A percentile compares a stretch with the other conserved stretches of the same genome.
These are phyloP conservation scores for Rhodotorula sp. DNA, from an alignment of 1,284 basidiomycete species.

Conservation along the genomic window DNA sequence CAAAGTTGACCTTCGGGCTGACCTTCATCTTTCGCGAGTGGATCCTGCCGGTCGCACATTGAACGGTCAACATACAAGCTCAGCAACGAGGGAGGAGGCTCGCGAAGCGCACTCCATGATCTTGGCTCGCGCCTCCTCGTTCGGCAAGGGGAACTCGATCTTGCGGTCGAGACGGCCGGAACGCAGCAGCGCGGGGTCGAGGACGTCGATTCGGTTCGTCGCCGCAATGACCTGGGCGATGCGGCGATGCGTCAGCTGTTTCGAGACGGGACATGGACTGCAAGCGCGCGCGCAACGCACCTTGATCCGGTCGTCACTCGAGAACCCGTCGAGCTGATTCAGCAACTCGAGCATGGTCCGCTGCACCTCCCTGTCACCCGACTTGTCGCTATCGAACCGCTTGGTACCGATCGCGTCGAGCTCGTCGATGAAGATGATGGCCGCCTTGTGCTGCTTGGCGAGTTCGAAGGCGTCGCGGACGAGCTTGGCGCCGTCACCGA, in stretches of 20 bases:
- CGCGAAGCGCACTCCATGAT: slow-evolving; percentile 58
- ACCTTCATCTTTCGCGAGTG: slow-evolving; percentile 91
- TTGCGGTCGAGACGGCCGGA: slow-evolving; percentile 74
- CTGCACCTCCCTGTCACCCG: slow-evolving; percentile 97
- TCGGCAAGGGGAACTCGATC: slow-evolving; percentile 77
- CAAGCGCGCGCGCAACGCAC: slow-evolving; percentile 52
- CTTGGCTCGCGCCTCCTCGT: slow-evolving; percentile 67
- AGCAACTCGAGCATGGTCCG: slow-evolving; percentile 98
- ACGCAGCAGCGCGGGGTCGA: slow-evolving; percentile 74
- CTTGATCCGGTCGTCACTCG: slow-evolving; percentile 95
- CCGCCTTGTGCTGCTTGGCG: slow-evolving; percentile 95
- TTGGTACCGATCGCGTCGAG: slow-evolving; percentile 99
- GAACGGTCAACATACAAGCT: no score
- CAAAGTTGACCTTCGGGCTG: slow-evolving; percentile 69
- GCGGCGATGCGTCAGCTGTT: not conserved
- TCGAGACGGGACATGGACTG: not conserved
- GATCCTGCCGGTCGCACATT: slow-evolving; percentile 51
- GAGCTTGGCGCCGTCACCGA: slow-evolving; percentile 90
- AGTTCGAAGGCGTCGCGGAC: slow-evolving; percentile 96
- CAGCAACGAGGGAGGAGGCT: not conserved
- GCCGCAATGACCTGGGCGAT: slow-evolving; percentile 84
- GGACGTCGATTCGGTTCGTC: slow-evolving; percentile 97
- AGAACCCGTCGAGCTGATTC: slow-evolving; percentile 80
- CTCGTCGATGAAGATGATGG: slow-evolving; percentile 99
- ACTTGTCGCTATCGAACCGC: slow-evolving; percentile 96